These are phyloP conservation scores for Zygoascus biomembranicola DNA, from an alignment of 805 yeast species.

Conservation along the genomic window DNA sequence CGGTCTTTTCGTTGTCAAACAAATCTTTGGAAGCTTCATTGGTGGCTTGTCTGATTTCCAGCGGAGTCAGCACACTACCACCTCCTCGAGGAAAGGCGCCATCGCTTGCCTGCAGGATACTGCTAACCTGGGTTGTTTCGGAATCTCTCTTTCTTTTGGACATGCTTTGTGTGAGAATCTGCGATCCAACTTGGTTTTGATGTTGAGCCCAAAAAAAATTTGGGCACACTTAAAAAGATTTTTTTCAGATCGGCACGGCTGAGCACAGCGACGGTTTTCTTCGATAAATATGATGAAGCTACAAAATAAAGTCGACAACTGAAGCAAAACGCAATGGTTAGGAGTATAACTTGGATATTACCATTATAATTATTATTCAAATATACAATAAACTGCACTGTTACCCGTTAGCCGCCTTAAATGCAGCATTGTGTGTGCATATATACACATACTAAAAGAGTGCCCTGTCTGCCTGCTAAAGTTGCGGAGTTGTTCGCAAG, in stretches of 20 bases:
- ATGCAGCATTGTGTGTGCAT: background rate
- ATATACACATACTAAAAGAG: too few relatives aligned
- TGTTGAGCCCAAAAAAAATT: slow-evolving; percentile 4
- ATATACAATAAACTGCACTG: background rate
- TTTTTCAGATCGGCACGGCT: slow-evolving; percentile 3
- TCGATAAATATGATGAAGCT: too few relatives aligned
- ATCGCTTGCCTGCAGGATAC: slow-evolving; percentile 30
- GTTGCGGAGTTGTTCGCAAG: slow-evolving; percentile 49
- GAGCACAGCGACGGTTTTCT: background rate
- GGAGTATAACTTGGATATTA: background rate
- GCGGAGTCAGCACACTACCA: slow-evolving; percentile 66
- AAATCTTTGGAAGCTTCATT: slow-evolving; percentile 87
- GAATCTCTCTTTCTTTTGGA: slow-evolving; percentile 5
- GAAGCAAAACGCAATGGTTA: background rate
- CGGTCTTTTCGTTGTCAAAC: slow-evolving; percentile 37
- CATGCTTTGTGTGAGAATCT: slow-evolving; percentile 2
- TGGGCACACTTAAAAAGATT: background rate
- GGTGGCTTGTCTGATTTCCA: slow-evolving; percentile 87
- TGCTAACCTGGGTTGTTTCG: slow-evolving; percentile 1
- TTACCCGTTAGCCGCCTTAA: too few relatives aligned
- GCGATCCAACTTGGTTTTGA: background rate
- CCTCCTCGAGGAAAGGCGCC: slow-evolving; percentile 95
- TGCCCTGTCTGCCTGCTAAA: too few relatives aligned
- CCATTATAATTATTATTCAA: background rate
- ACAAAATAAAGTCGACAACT: too few relatives aligned